Conservation (phyloP, 2,329 filamentous ascomycete species). For the Basipetospora chlamydospora region DNA sequence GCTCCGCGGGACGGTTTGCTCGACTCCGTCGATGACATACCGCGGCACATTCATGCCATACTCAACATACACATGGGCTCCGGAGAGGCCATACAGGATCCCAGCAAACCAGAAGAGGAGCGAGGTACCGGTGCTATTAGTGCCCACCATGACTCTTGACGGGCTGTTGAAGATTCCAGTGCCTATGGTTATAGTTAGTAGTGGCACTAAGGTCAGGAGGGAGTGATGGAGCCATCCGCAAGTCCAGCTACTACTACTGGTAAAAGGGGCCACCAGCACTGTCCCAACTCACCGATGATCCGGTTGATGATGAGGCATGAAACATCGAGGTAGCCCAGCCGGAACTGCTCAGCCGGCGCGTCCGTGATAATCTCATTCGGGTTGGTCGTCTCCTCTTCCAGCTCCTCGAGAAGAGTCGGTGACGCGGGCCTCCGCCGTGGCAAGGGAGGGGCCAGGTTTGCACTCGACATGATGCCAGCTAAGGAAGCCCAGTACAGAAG, state of each 20-base stretch:
- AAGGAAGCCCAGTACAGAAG: too few relatives aligned
- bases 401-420: background rate
- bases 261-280: too few relatives aligned
- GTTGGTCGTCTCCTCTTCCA: constrained; percentile 7
- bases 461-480: too few relatives aligned
- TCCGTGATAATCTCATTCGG: constrained; percentile 17
- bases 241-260: too few relatives aligned
- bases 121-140: constrained; percentile 17
- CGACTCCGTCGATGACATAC: constrained; percentile 21
- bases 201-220: too few relatives aligned
- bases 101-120: constrained; percentile 26
- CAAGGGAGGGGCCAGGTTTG: too few relatives aligned
- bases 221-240: too few relatives aligned
- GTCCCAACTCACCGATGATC: constrained; percentile 19
- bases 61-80: constrained; percentile 26
- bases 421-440: background rate
- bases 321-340: constrained; percentile 20
- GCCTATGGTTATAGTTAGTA: constrained; percentile 11
- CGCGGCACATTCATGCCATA: constrained; percentile 31
- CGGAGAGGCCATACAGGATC: constrained; percentile 21
- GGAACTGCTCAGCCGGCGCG: constrained; percentile 20
- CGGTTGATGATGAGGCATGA: constrained; percentile 21
- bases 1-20: constrained; percentile 26
- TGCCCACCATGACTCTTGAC: constrained; percentile 18
- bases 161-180: constrained; percentile 23